Evolutionary conservation across 805 yeast species (phyloP).

Genomic region (Clavispora phyllophila): DNA sequence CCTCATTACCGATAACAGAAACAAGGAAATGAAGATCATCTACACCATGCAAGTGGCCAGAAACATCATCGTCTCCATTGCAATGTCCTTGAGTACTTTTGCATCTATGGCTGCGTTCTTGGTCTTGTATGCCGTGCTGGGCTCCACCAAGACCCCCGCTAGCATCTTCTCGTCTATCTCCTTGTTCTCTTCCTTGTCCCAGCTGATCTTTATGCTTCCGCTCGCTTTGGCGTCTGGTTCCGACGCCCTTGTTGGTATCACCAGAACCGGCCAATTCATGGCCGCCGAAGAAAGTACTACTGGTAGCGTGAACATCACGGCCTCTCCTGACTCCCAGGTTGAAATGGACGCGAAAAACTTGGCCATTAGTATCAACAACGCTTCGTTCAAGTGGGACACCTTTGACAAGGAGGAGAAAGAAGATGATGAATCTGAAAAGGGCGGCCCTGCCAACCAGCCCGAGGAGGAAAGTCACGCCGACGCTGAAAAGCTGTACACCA

Average conservation of each 20-base stretch:
- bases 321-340: slow-evolving; percentile 16
- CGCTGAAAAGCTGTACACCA: neutral
- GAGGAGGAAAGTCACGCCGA: neutral
- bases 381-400: slow-evolving; percentile 63
- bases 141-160: slow-evolving; percentile 45
- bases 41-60: slow-evolving; percentile 61
- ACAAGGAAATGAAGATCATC: slow-evolving; percentile 56
- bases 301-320: slow-evolving; percentile 24
- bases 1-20: slow-evolving; percentile 51
- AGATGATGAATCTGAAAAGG: neutral
- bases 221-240: slow-evolving; percentile 62
- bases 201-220: slow-evolving; percentile 65
- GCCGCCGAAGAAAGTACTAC: slow-evolving; percentile 40
- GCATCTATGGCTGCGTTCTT: slow-evolving; percentile 59
- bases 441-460: neutral
- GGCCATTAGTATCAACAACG: slow-evolving; percentile 50
- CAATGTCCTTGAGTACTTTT: slow-evolving; percentile 62
- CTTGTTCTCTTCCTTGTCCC: slow-evolving; percentile 56
- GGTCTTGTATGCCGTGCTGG: slow-evolving; percentile 29
- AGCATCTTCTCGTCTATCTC: slow-evolving; percentile 66
- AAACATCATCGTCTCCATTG: slow-evolving; percentile 57
- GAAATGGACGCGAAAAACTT: slow-evolving; percentile 23
- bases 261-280: slow-evolving; percentile 51
- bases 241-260: slow-evolving; percentile 61
- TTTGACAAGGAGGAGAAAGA: slow-evolving; percentile 9